Conservation (phyloP, 2,329 filamentous ascomycete genomes). For the Coniochaeta hoffmannii region DNA sequence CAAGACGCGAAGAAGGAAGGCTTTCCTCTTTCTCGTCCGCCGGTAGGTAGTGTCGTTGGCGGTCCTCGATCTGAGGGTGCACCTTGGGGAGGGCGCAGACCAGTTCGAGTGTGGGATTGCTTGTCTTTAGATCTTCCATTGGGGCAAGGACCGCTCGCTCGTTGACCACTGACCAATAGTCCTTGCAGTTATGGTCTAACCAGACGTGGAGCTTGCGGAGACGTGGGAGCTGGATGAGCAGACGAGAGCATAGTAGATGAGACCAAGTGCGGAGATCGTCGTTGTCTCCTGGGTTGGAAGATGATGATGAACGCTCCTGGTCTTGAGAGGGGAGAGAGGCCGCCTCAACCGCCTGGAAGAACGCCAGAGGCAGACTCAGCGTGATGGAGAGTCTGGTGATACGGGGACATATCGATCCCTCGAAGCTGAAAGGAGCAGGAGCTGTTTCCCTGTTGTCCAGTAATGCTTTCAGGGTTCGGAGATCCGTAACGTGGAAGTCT, state of each 20-base stretch:
- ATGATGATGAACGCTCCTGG: neutral
- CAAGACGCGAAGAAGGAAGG: neutral
- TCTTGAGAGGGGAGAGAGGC: neutral
- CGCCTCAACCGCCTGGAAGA: neutral
- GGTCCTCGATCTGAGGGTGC: neutral
- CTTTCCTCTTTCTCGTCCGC: neutral
- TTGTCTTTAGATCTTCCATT: neutral
- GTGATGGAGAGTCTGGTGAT: neutral
- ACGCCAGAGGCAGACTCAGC: neutral
- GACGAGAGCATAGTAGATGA: neutral
- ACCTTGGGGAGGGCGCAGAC: neutral
- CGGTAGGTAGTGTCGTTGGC: neutral
- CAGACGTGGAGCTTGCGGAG: neutral
- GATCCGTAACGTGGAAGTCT: neutral
- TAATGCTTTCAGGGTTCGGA: neutral
- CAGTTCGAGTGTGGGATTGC: neutral
- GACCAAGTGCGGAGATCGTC: neutral
- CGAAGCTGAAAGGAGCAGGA: neutral
- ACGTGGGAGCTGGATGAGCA: neutral
- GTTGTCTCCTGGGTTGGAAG: neutral
- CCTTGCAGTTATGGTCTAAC: neutral
- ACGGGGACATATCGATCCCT: neutral
- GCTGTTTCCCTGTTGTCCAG: neutral
- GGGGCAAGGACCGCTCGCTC: neutral
- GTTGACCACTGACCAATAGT: neutral